These are phyloP conservation scores for Candida silvatica DNA, from an alignment of 805 yeast species.

Conservation along the genomic window DNA sequence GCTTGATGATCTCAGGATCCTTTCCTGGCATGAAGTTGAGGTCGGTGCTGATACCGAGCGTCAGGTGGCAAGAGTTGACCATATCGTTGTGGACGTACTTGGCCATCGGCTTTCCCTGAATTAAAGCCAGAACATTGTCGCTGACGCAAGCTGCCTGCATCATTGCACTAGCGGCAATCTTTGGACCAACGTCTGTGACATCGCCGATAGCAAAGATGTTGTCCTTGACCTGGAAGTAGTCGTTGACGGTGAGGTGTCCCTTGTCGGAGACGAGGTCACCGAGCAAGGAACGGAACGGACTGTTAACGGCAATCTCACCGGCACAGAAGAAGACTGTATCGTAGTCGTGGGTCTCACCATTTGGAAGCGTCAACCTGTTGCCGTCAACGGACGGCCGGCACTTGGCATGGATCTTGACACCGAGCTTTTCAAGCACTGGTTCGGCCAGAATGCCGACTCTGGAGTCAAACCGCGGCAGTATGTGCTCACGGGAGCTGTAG, in stretches of 20 bases:
- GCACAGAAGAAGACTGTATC: constrained; percentile 1
- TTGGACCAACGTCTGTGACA: constrained; percentile 6
- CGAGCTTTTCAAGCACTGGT: background rate
- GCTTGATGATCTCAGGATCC: background rate
- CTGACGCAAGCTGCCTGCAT: background rate
- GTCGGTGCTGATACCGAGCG: background rate
- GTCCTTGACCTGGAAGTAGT: constrained; percentile 5
- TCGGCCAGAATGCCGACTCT: background rate
- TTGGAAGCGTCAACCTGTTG: background rate
- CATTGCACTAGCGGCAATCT: background rate
- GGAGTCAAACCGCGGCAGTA: constrained; percentile 1
- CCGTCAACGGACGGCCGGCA: background rate
- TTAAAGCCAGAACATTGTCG: background rate
- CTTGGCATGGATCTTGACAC: constrained; percentile 1
- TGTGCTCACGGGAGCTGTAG: constrained; percentile 2
- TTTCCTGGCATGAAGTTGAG: background rate
- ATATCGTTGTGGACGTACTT: background rate
- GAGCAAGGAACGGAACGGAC: constrained; percentile 1
- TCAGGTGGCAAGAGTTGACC: background rate
- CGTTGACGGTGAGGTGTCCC: constrained; percentile 9
- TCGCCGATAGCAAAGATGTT: constrained; percentile 13
- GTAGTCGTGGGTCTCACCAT: background rate
- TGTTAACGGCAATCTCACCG: background rate
- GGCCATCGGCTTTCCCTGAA: background rate
- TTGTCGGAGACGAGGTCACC: constrained; percentile 3